phyloP scores from a whole-genome alignment of 495 filamentous ascomycete species.

The Saxophila tyrrhenica region DNA sequence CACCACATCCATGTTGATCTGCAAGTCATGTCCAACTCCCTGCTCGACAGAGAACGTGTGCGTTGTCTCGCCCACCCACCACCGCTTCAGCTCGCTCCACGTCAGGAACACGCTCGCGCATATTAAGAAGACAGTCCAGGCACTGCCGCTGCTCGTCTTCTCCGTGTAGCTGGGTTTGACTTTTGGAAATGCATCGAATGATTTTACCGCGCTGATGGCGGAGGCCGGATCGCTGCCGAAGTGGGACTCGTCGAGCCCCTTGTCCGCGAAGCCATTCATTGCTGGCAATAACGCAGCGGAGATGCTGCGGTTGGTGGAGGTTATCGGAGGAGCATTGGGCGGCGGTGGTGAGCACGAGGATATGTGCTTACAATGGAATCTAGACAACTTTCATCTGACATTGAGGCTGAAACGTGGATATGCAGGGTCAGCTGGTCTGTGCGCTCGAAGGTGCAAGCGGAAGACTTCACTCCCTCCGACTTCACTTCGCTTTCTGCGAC shows the following conservation, averaged over 20 bases:
- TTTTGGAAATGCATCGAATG: constrained; percentile 98
- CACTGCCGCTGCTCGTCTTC: constrained; percentile 69
- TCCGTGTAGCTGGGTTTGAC: constrained; percentile 86
- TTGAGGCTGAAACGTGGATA: neutral
- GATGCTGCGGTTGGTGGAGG: neutral
- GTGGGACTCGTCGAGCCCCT: constrained; percentile 60
- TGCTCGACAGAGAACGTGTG: constrained; percentile 94
- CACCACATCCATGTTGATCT: constrained; percentile 92
- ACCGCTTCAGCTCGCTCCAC: constrained; percentile 63
- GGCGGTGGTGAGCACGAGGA: neutral
- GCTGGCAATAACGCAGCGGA: constrained; percentile 6
- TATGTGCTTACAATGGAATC: neutral
- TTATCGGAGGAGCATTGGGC: constrained; percentile 6
- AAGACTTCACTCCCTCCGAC: too few species aligned
- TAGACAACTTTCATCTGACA: constrained; percentile 1
- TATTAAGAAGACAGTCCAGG: constrained; percentile 81
- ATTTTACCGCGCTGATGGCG: constrained; percentile 52
- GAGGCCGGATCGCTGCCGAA: constrained; percentile 56
- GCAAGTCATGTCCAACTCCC: constrained; percentile 70
- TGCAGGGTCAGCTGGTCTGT: neutral
- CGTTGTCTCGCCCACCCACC: constrained; percentile 70
- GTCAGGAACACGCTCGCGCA: constrained; percentile 59
- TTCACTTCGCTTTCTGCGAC: too few species aligned
- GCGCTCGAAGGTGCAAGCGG: too few species aligned
- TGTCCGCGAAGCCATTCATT: constrained; percentile 63